phyloP scores from a whole-genome alignment of 148 eudicot genomes.

The Nepenthes gracilis region DNA sequence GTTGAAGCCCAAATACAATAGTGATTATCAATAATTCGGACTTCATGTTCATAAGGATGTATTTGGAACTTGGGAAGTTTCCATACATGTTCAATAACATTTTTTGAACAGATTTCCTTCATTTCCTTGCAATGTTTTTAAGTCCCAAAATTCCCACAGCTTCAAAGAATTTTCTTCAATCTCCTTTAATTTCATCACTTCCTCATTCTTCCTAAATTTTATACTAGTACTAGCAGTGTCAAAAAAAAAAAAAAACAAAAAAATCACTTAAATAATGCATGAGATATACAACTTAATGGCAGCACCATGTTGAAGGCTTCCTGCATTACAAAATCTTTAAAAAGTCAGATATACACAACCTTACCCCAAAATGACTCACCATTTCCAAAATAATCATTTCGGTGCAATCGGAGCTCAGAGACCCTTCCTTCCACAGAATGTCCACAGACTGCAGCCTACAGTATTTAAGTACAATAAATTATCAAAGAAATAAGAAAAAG shows the following conservation, averaged over 20 bases:
- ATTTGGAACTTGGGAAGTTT: too few species aligned
- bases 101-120: too few species aligned
- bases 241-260: not conserved
- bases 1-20: too few species aligned
- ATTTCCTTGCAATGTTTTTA: too few species aligned
- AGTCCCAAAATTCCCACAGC: too few species aligned
- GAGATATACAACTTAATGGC: constrained; percentile 1
- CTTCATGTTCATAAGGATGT: too few species aligned
- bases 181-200: not conserved
- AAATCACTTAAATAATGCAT: not conserved
- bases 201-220: not conserved
- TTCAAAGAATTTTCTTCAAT: too few species aligned
- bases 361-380: constrained; percentile 29
- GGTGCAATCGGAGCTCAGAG: constrained; percentile 61
- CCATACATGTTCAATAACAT: too few species aligned
- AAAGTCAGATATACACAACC: too few species aligned
- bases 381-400: constrained; percentile 67
- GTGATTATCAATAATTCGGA: too few species aligned
- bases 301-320: too few species aligned
- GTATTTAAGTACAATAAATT: not conserved
- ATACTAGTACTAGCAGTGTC: not conserved
- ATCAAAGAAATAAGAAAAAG: not conserved
- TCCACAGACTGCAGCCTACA: constrained; percentile 71
- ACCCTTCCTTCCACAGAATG: constrained; percentile 36
- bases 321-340: too few species aligned